Base-by-base conservation (phyloP, 2,329 filamentous ascomycete species). In the Clonostachys rosea region DNA sequence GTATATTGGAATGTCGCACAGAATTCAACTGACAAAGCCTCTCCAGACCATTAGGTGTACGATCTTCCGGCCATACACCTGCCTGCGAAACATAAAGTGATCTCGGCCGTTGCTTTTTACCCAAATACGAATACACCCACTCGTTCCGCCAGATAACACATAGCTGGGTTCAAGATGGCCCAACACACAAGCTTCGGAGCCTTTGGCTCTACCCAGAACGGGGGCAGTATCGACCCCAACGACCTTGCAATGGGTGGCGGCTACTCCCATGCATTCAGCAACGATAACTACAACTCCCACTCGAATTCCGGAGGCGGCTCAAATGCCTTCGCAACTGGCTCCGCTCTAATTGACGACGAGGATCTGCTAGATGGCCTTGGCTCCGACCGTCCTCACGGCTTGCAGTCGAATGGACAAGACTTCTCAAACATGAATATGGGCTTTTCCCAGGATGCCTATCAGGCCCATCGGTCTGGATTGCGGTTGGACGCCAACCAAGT, bases 341-440 rank as follows among this genome's bases (percentile, higher is more conserved):
- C 86, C 50, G 87, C 89, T 11, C 79, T 86, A 39, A 91, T 96
- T 54, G 86, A 83, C 52, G 92, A 96, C 54, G 92, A 96, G 53
- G 92, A 96, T 62, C 75, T 97, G 42, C 77, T 92, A 42, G 91
- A 96, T 54, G 80, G 80, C 35, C 75, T 92, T 9, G 77, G 70
- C 40, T 71, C 76, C 33, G 62, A 61, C 35, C 76, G 79, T 14
- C 24, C 18, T 56, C 59, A 71, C 11, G 71, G 70, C 47, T 69
- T 83, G 61, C 71, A 75, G 47, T 68, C 69, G 43, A 77, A 75
- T 49, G 71, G 76, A 46, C 77, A 81, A 50, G 78, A 82, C 47
- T 86, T 77, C 49, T 68, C 71, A 36, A 69, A 70, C 44, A 73
- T 85, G 59, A 75, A 75, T 55, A 83, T 87, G 65, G 72, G 73